Evolutionary conservation across 108 stramenopile genomes (phyloP), one percentile per base, ranked within the genome.

Genomic region (Nitzschia putrida): DNA sequence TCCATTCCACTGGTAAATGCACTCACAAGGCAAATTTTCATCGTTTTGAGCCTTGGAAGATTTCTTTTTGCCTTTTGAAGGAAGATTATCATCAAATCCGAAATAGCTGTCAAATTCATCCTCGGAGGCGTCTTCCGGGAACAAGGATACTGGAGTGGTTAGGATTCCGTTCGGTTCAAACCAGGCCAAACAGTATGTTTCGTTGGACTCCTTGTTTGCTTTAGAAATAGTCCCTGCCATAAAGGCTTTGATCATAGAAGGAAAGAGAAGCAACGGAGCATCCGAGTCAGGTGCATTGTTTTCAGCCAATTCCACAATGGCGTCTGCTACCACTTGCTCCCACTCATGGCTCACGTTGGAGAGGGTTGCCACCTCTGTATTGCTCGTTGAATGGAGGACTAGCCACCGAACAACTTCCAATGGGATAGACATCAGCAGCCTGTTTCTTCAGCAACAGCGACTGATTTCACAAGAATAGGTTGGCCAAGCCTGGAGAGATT

Each of bases 171-270:
- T 53, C 16, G 92, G 89, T 38, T 74, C 75, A 79, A 93, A 93
- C 92, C 92, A 93, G 24, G 89, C 83, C 25, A 86, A 47, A 52
- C 89, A 90, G 71, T 86, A 93, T 8, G 79, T 84, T 40, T 87
- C 87, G n/a, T 82, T 76, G 12, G 54, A 55, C 42, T 34, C 29
- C 29, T 34, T 34, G 29, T 1, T 4, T 3, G 4, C 29, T 34
- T 34, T 1, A 34, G 29, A 34, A 34, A 34, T 3, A 34, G 1
- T 34, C 29, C 29, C 12, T 59, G 53, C 60, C 50, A 82, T 16
- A 11, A 83, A 11, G 39, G 73, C 64, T 38, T 77, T 57, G 23
- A 83, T 56, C 81, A 86, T 83, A 42, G 85, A 84, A 11, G 81
- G 76, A 47, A 85, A 44, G 21, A 85, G 53, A 4, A 83, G 71